Conservation (phyloP, 768 basidiomycete species). For the Boletus barrowsii region DNA sequence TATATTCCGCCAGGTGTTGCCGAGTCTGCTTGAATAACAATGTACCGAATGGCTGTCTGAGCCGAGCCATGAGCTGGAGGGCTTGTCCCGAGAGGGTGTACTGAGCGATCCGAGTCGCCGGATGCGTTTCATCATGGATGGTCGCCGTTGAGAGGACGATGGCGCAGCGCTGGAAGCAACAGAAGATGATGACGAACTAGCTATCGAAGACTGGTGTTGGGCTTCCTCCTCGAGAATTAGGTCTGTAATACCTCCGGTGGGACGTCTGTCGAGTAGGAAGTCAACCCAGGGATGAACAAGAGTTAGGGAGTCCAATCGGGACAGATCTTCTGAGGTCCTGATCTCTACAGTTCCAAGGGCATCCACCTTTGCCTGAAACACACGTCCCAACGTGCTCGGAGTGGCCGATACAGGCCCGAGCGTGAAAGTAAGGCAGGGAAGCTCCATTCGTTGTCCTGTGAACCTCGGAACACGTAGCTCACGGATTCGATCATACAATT, state of each 20-base stretch:
- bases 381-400: not conserved
- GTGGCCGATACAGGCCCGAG: not conserved
- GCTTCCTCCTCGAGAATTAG: not conserved
- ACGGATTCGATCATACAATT: constrained; percentile 3
- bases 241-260: not conserved
- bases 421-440: constrained; percentile 10
- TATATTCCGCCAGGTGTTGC: not conserved
- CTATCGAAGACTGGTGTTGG: not conserved
- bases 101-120: not conserved
- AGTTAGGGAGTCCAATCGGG: not conserved
- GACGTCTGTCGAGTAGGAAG: constrained; percentile 8
- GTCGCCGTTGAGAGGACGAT: too few relatives aligned
- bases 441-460: not conserved
- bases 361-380: not conserved
- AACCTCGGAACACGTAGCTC: constrained; percentile 2
- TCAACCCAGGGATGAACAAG: constrained; percentile 14
- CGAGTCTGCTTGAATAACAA: not conserved
- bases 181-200: not conserved
- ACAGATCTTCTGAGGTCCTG: constrained; percentile 1
- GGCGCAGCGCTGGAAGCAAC: not conserved
- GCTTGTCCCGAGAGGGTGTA: not conserved
- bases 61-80: not conserved
- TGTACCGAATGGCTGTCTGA: not conserved
- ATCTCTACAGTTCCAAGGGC: constrained; percentile 10
- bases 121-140: not conserved